These are phyloP conservation scores for Austroboletus festivus DNA, from an alignment of 768 basidiomycete species.

Conservation along the genomic window DNA sequence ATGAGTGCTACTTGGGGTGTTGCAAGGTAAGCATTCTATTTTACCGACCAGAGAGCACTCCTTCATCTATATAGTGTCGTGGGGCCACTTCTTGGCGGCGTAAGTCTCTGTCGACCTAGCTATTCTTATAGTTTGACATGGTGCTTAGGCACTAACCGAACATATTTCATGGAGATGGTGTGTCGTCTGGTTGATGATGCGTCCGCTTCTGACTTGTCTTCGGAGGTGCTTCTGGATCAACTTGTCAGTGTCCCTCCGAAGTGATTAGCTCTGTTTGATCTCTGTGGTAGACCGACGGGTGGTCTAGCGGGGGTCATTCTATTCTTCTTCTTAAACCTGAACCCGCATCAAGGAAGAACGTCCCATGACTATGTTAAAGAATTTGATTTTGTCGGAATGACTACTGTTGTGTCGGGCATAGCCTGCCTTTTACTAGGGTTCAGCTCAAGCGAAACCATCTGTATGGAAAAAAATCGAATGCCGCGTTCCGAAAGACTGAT, in stretches of 20 bases:
- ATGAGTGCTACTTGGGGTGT: slow-evolving; percentile 38
- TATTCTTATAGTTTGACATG: too few species aligned
- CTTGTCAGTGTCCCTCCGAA: slow-evolving; percentile 14
- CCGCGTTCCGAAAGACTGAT: background rate
- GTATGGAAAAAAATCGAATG: slow-evolving; percentile 12
- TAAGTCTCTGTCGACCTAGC: too few species aligned
- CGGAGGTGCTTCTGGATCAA: slow-evolving; percentile 33
- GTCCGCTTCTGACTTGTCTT: background rate
- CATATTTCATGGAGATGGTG: slow-evolving; percentile 37
- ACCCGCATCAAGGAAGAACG: slow-evolving; percentile 28
- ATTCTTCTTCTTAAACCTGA: slow-evolving; percentile 13
- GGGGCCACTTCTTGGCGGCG: too few species aligned
- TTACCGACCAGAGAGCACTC: background rate
- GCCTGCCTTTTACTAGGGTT: slow-evolving; percentile 38
- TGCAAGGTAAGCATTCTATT: slow-evolving; percentile 1
- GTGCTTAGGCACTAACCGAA: slow-evolving; percentile 26
- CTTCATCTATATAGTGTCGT: background rate
- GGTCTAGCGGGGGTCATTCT: slow-evolving; percentile 28
- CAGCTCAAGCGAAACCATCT: slow-evolving; percentile 31
- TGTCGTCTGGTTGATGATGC: slow-evolving; percentile 2
- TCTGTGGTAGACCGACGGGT: slow-evolving; percentile 29
- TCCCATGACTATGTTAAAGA: slow-evolving; percentile 26
- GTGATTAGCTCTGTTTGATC: background rate
- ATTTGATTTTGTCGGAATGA: slow-evolving; percentile 38
- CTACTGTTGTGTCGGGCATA: slow-evolving; percentile 31